Evolutionary conservation across 2,329 filamentous ascomycete species (phyloP).

Genomic region (Sclerotinia sclerotiorum): DNA sequence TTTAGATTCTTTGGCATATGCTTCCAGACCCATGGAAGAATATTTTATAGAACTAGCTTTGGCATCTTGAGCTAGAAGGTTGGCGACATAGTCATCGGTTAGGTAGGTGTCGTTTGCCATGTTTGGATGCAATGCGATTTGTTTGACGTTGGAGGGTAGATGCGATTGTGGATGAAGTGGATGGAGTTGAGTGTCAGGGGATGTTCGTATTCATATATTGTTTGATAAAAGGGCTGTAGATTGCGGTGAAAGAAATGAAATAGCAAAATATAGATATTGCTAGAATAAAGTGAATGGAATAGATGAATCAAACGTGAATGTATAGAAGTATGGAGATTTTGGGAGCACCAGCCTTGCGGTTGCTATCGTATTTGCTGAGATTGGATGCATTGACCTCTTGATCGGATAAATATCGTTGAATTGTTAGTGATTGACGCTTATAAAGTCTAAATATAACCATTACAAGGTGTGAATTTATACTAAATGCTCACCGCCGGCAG

Average conservation of each 20-base stretch:
- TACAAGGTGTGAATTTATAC: not conserved
- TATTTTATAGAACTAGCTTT: conserved; percentile 71
- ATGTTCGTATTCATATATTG: not conserved
- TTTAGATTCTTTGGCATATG: conserved; percentile 52
- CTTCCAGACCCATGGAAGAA: conserved; percentile 70
- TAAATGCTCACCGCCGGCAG: not conserved
- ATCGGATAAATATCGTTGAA: not conserved
- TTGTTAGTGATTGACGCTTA: not conserved
- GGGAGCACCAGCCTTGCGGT: conserved; percentile 1
- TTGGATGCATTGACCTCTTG: not conserved
- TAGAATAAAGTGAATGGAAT: not conserved
- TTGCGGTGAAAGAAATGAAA: not conserved
- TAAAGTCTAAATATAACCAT: not conserved
- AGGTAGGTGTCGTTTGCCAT: conserved; percentile 41
- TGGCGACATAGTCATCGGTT: conserved; percentile 77
- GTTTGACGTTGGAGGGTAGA: not conserved
- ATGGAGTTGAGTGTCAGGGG: not conserved
- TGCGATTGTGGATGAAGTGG: not conserved
- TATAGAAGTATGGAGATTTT: not conserved
- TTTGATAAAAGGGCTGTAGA: not conserved
- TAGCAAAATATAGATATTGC: not conserved
- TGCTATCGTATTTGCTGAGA: conserved; percentile 4
- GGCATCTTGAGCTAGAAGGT: conserved; percentile 78
- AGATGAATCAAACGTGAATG: not conserved
- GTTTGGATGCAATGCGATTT: not conserved